These are phyloP conservation scores for Pleurotus djamor DNA, from an alignment of 768 basidiomycete genomes.

Conservation along the genomic window DNA sequence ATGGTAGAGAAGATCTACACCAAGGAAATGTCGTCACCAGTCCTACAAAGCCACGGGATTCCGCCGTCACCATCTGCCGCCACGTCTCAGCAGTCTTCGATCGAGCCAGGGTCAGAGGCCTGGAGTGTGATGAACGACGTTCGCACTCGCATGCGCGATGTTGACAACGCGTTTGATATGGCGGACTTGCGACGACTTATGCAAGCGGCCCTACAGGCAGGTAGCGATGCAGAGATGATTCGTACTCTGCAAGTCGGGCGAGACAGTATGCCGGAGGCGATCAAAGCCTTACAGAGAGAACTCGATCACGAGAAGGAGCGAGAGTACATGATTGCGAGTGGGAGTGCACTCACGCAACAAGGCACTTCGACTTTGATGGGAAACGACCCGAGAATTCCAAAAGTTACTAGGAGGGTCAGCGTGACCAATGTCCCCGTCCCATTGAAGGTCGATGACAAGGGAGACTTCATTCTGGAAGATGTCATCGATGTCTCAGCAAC, in stretches of 20 bases:
- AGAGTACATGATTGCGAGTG: slow-evolving; percentile 5
- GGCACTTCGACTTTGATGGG: slow-evolving; percentile 7
- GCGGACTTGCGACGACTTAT: slow-evolving; percentile 58
- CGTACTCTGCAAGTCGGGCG: slow-evolving; percentile 58
- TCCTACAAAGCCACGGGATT: neutral
- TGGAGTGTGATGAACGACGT: slow-evolving; percentile 18
- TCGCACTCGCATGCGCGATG: slow-evolving; percentile 32
- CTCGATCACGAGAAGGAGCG: slow-evolving; percentile 45
- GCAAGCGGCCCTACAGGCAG: slow-evolving; percentile 51
- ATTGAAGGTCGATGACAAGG: neutral
- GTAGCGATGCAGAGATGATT: slow-evolving; percentile 64
- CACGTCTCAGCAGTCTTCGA: neutral
- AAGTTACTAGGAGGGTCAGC: slow-evolving; percentile 5
- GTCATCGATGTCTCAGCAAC: neutral
- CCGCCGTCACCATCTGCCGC: neutral
- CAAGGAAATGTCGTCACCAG: slow-evolving; percentile 6
- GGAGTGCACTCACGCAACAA: neutral
- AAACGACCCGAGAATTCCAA: slow-evolving; percentile 3
- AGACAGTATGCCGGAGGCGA: slow-evolving; percentile 77
- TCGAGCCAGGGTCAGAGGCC: slow-evolving; percentile 12
- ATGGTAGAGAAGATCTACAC: neutral
- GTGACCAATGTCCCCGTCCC: neutral
- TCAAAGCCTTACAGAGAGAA: slow-evolving; percentile 75
- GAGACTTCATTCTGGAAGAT: neutral
- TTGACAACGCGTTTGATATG: slow-evolving; percentile 51